phyloP scores from a whole-genome alignment of 2,329 filamentous ascomycete species.

The Aspergillus sp. region DNA sequence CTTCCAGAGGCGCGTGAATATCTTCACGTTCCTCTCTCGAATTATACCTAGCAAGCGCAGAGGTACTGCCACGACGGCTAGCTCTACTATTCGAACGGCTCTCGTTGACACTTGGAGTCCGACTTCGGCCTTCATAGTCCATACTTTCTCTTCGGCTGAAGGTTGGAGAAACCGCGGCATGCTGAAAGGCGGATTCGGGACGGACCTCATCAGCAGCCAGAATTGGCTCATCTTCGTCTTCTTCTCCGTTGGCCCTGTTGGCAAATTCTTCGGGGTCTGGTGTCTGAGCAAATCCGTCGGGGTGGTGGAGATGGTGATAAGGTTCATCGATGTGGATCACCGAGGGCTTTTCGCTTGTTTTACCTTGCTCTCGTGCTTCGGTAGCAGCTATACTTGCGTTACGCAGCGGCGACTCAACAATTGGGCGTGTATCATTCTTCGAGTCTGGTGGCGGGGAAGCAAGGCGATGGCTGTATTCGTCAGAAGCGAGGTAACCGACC shows the following conservation, averaged over 20 bases:
- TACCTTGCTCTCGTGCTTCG: slow-evolving; percentile 45
- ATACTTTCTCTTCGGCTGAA: slow-evolving; percentile 66
- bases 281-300: slow-evolving; percentile 54
- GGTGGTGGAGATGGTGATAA: slow-evolving; percentile 46
- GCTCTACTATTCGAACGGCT: slow-evolving; percentile 68
- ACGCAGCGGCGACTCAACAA: slow-evolving; percentile 57
- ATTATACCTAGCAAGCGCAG: slow-evolving; percentile 58
- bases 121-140: slow-evolving; percentile 55
- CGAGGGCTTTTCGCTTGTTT: slow-evolving; percentile 25
- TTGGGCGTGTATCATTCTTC: slow-evolving; percentile 49
- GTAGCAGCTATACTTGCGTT: slow-evolving; percentile 54
- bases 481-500: slow-evolving; percentile 83
- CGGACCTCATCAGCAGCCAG: slow-evolving; percentile 86
- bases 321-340: slow-evolving; percentile 81
- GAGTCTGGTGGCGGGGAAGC: slow-evolving; percentile 62
- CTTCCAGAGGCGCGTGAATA: slow-evolving; percentile 72
- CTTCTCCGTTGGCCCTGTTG: slow-evolving; percentile 53
- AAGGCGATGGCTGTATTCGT: slow-evolving; percentile 80
- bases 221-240: slow-evolving; percentile 74
- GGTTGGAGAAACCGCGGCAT: slow-evolving; percentile 80
- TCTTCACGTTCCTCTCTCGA: slow-evolving; percentile 59
- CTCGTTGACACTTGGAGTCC: slow-evolving; percentile 59
- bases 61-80: slow-evolving; percentile 64
- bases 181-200: slow-evolving; percentile 68
- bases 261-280: slow-evolving; percentile 56